Base-by-base conservation (phyloP, 208 protist species). In the Naegleria fowleri region DNA sequence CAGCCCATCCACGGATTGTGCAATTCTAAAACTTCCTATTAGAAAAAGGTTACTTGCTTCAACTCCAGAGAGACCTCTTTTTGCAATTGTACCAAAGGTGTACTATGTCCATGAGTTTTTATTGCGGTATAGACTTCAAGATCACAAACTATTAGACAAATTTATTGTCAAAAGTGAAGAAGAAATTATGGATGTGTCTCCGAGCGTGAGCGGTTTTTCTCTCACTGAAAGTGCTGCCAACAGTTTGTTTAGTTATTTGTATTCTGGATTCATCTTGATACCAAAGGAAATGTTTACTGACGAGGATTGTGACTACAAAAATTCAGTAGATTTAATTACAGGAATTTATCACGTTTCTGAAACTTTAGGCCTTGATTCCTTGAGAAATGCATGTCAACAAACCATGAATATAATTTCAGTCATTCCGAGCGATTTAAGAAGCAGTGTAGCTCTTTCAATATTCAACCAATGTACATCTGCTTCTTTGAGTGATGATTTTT, bases 51-150 rank as follows among this genome's bases (percentile, higher is more conserved):
- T 67, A 13, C 55, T 67, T 67, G 55, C 55, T 3, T 36, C 67
- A 79, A 79, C 29, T 79, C 0, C 29, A 36, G 67, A 79, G 36
- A 25, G n/a, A 11, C 16, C 16, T 15, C n/a, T 79, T 11, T 79
- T 36, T 79, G 9, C n/a, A 36, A n/a, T 79, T 36, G 19, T 9
- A 29, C 67, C 67, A 25, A 79, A 79, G 25, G 6, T 79, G 1
- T 79, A 79, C n/a, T 79, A 79, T 79, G 9, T 79, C 36, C 67
- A 79, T 36, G 67, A 79, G n/a, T 79, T 79, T 79, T 79, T 79
- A 79, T 79, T 79, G 29, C 29, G 67, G 36, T 79, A 79, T 36
- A 79, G 67, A 79, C 9, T 79, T 9, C 16, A 79, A 0, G n/a
- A 79, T 79, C 6, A 11, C n/a, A 79, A 33, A 0, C 7, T 79